Conservation (phyloP, 371 early-diverging fungal species). For the Rhizomucor pusillus region DNA sequence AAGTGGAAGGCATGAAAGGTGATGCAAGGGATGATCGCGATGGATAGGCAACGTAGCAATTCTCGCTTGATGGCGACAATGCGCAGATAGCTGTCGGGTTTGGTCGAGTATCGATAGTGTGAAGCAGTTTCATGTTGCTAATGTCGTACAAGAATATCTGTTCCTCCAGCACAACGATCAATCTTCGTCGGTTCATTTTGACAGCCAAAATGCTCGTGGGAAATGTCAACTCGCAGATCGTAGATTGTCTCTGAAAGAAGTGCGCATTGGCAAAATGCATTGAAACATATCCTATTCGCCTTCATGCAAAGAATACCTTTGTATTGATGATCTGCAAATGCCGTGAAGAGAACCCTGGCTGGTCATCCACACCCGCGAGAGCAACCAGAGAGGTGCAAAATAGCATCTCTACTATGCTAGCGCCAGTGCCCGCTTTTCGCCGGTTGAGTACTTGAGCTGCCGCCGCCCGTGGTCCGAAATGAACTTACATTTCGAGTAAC, state of each 20-base stretch:
- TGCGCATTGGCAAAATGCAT: no score
- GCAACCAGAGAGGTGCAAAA: slow-evolving; percentile 96
- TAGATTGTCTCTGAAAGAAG: slow-evolving; percentile 36
- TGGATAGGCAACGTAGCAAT: slow-evolving; percentile 93
- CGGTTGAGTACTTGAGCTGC: neutral
- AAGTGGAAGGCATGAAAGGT: slow-evolving; percentile 31
- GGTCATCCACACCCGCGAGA: slow-evolving; percentile 91
- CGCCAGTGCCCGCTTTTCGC: slow-evolving; percentile 72
- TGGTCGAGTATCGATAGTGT: slow-evolving; percentile 83
- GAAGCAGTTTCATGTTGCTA: slow-evolving; percentile 93
- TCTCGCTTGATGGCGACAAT: slow-evolving; percentile 90
- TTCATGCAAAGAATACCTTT: slow-evolving; percentile 61
- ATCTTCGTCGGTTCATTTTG: slow-evolving; percentile 89
- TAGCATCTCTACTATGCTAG: slow-evolving; percentile 95
- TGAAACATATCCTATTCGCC: no score
- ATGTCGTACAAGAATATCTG: slow-evolving; percentile 90
- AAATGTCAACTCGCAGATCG: slow-evolving; percentile 95
- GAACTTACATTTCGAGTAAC: slow-evolving; percentile 72
- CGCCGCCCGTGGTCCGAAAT: neutral
- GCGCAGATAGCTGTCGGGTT: slow-evolving; percentile 73
- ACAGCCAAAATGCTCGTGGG: slow-evolving; percentile 89
- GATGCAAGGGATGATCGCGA: slow-evolving; percentile 58
- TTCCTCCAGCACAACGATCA: slow-evolving; percentile 93
- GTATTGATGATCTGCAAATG: slow-evolving; percentile 93
- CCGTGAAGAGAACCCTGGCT: slow-evolving; percentile 86